phyloP scores from a whole-genome alignment of 2,329 filamentous ascomycete genomes.

The Penicillium sp. region DNA sequence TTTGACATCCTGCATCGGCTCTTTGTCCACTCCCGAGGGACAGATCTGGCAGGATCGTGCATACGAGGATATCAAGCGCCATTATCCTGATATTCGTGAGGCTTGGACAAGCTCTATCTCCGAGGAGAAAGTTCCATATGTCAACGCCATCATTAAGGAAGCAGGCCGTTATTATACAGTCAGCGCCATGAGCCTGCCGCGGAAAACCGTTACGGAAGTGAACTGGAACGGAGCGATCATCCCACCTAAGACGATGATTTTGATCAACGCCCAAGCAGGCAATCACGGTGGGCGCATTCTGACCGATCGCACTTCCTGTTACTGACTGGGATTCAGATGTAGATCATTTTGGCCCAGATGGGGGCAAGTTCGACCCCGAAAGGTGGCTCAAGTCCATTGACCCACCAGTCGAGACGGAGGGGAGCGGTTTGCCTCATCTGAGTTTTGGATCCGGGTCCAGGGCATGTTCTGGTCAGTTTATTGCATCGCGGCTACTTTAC shows the following conservation, averaged over 20 bases:
- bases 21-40: conserved; percentile 64
- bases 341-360: conserved; percentile 61
- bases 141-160: conserved; percentile 75
- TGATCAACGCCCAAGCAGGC: conserved; percentile 74
- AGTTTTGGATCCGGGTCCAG: conserved; percentile 62
- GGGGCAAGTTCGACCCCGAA: conserved; percentile 64
- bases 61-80: conserved; percentile 66
- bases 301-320: too few species aligned
- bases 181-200: conserved; percentile 71
- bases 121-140: conserved; percentile 72
- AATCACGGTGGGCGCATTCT: conserved; percentile 53
- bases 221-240: conserved; percentile 67
- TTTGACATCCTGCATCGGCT: conserved; percentile 72
- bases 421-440: conserved; percentile 56
- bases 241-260: conserved; percentile 72
- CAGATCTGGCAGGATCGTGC: conserved; percentile 69
- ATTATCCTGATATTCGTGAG: conserved; percentile 65
- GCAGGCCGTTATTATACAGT: conserved; percentile 74
- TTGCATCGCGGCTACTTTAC: conserved; percentile 62
- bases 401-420: conserved; percentile 49
- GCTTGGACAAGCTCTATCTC: conserved; percentile 68
- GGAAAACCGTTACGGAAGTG: conserved; percentile 69
- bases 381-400: conserved; percentile 59
- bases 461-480: conserved; percentile 61
- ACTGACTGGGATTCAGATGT: conserved; percentile 49